Conservation (phyloP, 179 eudicot species). For the Heliamphora pulchella region DNA sequence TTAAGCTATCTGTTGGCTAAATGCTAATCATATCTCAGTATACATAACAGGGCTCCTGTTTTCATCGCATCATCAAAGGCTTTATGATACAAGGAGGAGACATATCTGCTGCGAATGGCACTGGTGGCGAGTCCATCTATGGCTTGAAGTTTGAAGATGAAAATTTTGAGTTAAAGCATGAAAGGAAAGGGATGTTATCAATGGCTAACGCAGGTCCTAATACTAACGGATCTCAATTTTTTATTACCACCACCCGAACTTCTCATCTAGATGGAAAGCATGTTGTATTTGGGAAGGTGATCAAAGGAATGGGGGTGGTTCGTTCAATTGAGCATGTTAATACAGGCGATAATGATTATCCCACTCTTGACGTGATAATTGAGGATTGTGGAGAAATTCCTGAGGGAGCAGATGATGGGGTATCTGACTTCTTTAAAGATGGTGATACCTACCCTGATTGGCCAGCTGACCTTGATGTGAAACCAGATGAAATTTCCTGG, state of each 20-base stretch:
- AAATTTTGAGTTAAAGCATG: conserved; percentile 63
- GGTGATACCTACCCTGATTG: conserved; percentile 76
- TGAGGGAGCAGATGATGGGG: conserved; percentile 71
- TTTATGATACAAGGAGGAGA: conserved; percentile 69
- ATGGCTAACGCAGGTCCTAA: conserved; percentile 78
- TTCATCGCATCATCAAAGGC: conserved; percentile 59
- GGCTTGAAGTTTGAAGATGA: conserved; percentile 69
- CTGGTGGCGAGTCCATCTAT: conserved; percentile 71
- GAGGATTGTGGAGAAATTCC: conserved; percentile 72
- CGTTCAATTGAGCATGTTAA: conserved; percentile 61
- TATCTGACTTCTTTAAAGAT: conserved; percentile 64
- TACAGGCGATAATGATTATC: conserved; percentile 28
- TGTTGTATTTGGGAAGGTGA: conserved; percentile 76
- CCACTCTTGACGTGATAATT: conserved; percentile 46
- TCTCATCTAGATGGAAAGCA: conserved; percentile 66
- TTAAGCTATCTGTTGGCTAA: background rate
- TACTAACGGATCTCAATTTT: conserved; percentile 76
- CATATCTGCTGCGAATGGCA: conserved; percentile 42
- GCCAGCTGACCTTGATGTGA: conserved; percentile 61
- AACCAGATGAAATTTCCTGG: conserved; percentile 60
- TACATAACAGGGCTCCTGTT: conserved; percentile 46
- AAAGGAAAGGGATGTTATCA: conserved; percentile 70
- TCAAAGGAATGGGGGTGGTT: conserved; percentile 66
- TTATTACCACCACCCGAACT: conserved; percentile 58
- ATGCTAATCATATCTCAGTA: background rate